Evolutionary conservation across 202 grass and related monocot species (phyloP).

Genomic region (Carex arenaria): DNA sequence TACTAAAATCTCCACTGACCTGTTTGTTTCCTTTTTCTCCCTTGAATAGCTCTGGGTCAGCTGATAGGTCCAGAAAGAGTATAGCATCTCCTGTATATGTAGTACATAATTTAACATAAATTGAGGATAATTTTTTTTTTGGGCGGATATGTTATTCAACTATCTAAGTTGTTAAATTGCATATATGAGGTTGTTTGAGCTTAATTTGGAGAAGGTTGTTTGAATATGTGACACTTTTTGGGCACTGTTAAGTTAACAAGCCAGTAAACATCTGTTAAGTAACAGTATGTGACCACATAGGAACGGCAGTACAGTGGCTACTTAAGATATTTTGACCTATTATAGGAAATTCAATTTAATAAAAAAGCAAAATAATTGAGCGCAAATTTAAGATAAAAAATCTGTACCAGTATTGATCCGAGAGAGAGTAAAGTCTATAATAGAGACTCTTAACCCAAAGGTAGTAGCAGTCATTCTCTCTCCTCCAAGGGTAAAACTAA

Average conservation of each 20-base stretch:
- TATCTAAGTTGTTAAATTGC: background rate
- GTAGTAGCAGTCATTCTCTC: conserved; percentile 43
- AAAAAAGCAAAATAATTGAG: background rate
- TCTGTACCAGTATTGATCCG: conserved; percentile 76
- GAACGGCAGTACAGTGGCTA: background rate
- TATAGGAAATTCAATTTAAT: background rate
- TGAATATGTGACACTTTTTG: background rate
- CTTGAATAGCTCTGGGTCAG: conserved; percentile 73
- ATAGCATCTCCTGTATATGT: conserved; percentile 56
- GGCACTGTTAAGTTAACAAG: background rate
- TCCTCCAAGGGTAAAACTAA: conserved; percentile 56
- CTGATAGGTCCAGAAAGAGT: conserved; percentile 78
- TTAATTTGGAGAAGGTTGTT: background rate
- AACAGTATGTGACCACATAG: background rate
- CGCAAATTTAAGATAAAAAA: conserved; percentile 7
- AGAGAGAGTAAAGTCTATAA: conserved; percentile 98
- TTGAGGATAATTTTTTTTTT: background rate
- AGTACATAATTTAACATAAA: background rate
- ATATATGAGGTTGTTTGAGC: background rate
- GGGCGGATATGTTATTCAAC: background rate
- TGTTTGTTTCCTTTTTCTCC: conserved; percentile 81
- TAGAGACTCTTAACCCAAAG: conserved; percentile 64
- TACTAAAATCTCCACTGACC: conserved; percentile 32
- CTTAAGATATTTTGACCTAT: background rate
- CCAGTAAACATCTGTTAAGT: background rate